phyloP scores from a whole-genome alignment of 2,329 filamentous ascomycete species.

The Ophiostoma ips region DNA sequence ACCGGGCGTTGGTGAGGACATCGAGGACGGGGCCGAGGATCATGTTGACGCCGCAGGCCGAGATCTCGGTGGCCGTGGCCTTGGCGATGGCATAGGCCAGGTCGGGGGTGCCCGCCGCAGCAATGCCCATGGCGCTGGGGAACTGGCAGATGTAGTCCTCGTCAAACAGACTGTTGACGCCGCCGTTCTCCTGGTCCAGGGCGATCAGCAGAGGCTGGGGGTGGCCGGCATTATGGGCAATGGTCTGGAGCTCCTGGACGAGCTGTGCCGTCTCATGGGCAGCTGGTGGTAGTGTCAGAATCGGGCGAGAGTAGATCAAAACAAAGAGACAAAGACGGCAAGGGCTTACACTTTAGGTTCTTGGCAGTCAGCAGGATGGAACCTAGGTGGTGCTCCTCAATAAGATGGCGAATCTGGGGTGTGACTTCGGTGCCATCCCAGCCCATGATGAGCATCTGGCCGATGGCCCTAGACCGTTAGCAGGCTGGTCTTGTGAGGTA shows the following conservation, averaged over 20 bases:
- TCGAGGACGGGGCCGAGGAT: constrained; percentile 90
- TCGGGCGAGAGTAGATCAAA: neutral
- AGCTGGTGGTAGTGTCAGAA: constrained; percentile 37
- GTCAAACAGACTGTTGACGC: constrained; percentile 92
- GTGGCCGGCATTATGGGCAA: constrained; percentile 82
- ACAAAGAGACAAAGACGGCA: neutral
- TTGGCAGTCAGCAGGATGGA: constrained; percentile 75
- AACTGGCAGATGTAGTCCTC: constrained; percentile 94
- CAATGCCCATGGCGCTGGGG: constrained; percentile 90
- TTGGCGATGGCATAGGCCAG: constrained; percentile 83
- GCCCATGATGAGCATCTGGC: constrained; percentile 69
- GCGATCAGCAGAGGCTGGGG: constrained; percentile 80
- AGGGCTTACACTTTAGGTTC: constrained; percentile 61
- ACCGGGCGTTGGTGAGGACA: constrained; percentile 82
- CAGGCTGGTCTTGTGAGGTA: no score
- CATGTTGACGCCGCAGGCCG: constrained; percentile 88
- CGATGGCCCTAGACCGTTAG: constrained; percentile 43
- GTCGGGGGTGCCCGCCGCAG: constrained; percentile 76
- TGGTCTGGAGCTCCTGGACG: constrained; percentile 82
- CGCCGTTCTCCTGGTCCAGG: constrained; percentile 94
- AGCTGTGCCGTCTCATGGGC: constrained; percentile 79
- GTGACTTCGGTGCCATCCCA: constrained; percentile 78
- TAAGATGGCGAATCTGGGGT: constrained; percentile 66
- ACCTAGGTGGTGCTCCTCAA: constrained; percentile 74
- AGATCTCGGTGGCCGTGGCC: constrained; percentile 83